A percentile compares a stretch with the other conserved stretches of the same genome.
These are phyloP conservation scores for Cubamyces sp. DNA, from an alignment of 768 basidiomycete genomes.

Conservation along the genomic window DNA sequence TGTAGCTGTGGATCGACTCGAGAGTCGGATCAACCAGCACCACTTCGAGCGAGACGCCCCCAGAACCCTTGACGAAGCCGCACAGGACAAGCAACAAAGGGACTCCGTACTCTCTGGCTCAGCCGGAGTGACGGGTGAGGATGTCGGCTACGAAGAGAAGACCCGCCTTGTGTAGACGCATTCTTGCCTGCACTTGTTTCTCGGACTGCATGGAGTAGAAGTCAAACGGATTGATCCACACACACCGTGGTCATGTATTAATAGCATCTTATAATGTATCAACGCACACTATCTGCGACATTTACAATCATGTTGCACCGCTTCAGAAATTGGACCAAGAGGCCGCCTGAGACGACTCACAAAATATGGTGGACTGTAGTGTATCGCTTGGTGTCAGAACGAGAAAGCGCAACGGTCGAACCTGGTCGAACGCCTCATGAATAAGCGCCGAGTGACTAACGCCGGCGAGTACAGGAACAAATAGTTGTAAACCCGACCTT, in stretches of 20 bases:
- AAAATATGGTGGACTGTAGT: too few relatives aligned
- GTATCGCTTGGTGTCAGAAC: too few relatives aligned
- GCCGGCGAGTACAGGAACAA: conserved; percentile 3
- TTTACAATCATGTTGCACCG: too few relatives aligned
- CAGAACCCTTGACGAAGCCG: not conserved
- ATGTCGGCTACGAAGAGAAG: conserved; percentile 18
- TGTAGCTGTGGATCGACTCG: conserved; percentile 4
- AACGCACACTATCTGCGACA: not conserved
- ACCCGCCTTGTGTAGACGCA: not conserved
- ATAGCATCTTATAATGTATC: not conserved
- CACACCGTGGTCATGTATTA: conserved; percentile 1
- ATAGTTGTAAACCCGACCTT: conserved; percentile 9
- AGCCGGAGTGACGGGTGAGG: conserved; percentile 19
- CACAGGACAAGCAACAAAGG: conserved; percentile 14
- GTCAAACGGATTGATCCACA: not conserved
- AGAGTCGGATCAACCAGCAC: conserved; percentile 6
- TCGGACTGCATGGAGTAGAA: not conserved
- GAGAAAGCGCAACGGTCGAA: not conserved
- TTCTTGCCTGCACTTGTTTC: not conserved
- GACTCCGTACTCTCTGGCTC: conserved; percentile 20
- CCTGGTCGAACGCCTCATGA: too few relatives aligned
- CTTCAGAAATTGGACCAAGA: too few relatives aligned
- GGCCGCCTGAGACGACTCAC: too few relatives aligned
- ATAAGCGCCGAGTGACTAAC: not conserved
- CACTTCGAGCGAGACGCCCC: conserved; percentile 5